These are phyloP conservation scores for Tillandsia fasciculata DNA, from an alignment of 176 grass and related monocot species.

Conservation along the genomic window DNA sequence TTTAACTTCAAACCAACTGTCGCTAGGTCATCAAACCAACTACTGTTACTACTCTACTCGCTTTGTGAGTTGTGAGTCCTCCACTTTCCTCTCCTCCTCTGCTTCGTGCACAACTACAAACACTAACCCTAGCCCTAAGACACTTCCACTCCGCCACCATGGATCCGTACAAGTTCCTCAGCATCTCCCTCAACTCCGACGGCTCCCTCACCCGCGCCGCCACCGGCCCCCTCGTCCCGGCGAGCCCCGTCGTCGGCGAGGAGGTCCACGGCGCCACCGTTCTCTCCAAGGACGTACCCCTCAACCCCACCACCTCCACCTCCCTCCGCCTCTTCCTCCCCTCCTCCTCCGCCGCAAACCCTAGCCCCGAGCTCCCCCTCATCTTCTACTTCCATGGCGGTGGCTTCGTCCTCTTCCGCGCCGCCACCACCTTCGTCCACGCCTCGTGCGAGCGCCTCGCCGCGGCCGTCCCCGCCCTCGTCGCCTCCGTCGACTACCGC, in stretches of 20 bases:
- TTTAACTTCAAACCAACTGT: too few relatives aligned
- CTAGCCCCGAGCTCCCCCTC: constrained; percentile 25
- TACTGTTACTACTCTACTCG: too few relatives aligned
- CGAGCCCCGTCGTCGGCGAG: constrained; percentile 22
- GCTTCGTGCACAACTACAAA: too few relatives aligned
- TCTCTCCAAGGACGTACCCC: constrained; percentile 56
- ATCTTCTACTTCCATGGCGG: constrained; percentile 72
- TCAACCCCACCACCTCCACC: constrained; percentile 40
- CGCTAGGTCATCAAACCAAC: too few relatives aligned
- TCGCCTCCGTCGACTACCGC: constrained; percentile 77
- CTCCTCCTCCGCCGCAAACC: neutral
- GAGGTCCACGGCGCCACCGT: constrained; percentile 19
- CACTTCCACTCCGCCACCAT: constrained; percentile 17
- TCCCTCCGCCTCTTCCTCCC: constrained; percentile 72
- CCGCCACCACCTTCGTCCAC: constrained; percentile 53
- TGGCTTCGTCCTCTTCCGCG: constrained; percentile 66
- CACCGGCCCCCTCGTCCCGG: constrained; percentile 17
- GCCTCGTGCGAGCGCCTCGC: constrained; percentile 36
- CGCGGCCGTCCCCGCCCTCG: constrained; percentile 33
- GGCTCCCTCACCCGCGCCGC: constrained; percentile 40
- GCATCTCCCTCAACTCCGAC: constrained; percentile 58
- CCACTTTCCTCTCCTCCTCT: too few relatives aligned
- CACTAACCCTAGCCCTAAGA: too few relatives aligned
- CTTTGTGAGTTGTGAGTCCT: too few relatives aligned
- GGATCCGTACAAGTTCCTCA: constrained; percentile 80